phyloP scores from a whole-genome alignment of 2,329 filamentous ascomycete species.

The Penicillium concentricum region DNA sequence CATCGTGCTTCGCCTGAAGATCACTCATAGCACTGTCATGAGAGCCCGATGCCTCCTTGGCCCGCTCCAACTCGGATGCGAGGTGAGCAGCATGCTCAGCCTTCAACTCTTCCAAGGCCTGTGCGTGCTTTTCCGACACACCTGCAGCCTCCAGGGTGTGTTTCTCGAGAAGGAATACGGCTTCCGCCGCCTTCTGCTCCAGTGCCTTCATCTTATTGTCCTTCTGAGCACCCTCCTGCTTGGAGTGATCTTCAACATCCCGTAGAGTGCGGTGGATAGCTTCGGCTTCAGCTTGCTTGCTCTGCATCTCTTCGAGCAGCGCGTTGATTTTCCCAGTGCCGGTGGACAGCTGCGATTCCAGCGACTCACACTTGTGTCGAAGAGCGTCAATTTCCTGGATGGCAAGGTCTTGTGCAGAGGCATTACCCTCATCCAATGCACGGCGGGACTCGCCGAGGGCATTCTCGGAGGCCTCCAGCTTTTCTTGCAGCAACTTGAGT shows the following conservation, averaged over 20 bases:
- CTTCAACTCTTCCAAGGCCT: constrained; percentile 36
- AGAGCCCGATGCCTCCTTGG: constrained; percentile 32
- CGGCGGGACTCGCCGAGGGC: constrained; percentile 34
- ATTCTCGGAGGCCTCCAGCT: constrained; percentile 35
- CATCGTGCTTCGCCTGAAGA: constrained; percentile 37
- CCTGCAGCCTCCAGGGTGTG: constrained; percentile 30
- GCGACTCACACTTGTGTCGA: constrained; percentile 33
- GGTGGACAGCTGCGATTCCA: constrained; percentile 34
- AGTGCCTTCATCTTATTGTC: constrained; percentile 34
- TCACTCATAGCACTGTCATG: constrained; percentile 31
- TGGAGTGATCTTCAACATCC: constrained; percentile 37
- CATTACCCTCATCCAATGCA: constrained; percentile 34
- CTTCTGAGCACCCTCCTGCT: constrained; percentile 39
- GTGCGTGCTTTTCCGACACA: constrained; percentile 34
- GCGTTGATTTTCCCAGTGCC: constrained; percentile 35
- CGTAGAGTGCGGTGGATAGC: constrained; percentile 39
- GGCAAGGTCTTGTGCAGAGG: constrained; percentile 34
- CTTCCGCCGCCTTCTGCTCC: constrained; percentile 35
- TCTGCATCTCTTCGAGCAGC: constrained; percentile 35
- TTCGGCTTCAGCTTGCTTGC: constrained; percentile 38
- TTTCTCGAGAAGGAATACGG: constrained; percentile 36
- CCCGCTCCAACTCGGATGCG: constrained; percentile 31
- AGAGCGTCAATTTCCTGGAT: constrained; percentile 38
- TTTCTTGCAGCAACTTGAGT: constrained; percentile 35
- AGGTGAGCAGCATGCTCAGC: constrained; percentile 32